Percentiles rank a stretch among this genome's conserved stretches.
phyloP scores from a whole-genome alignment of 2,329 filamentous ascomycete species.

The Xylariales sp. region DNA sequence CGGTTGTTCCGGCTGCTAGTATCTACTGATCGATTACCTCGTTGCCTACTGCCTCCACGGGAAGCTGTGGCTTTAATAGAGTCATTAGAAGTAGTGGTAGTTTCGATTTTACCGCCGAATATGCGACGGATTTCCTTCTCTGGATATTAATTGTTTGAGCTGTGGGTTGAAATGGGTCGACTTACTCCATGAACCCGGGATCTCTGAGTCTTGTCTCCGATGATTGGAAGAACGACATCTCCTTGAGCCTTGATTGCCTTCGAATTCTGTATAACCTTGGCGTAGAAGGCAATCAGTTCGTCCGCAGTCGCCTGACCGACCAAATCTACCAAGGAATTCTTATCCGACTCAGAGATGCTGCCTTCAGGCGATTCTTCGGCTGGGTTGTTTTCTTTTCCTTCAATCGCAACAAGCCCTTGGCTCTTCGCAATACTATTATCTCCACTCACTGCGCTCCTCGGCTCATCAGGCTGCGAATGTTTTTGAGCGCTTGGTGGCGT shows the following conservation, averaged over 20 bases:
- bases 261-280: slow-evolving; percentile 41
- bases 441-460: slow-evolving; percentile 1
- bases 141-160: slow-evolving; percentile 38
- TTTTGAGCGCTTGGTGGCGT: slow-evolving; percentile 13
- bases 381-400: slow-evolving; percentile 24
- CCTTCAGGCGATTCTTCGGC: slow-evolving; percentile 22
- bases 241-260: slow-evolving; percentile 38
- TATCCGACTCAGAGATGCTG: slow-evolving; percentile 40
- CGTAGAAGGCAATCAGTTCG: slow-evolving; percentile 43
- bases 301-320: slow-evolving; percentile 42
- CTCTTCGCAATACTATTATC: not conserved
- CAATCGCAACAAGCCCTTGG: slow-evolving; percentile 13
- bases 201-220: slow-evolving; percentile 46
- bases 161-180: not conserved
- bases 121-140: slow-evolving; percentile 75
- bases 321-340: slow-evolving; percentile 40
- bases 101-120: slow-evolving; percentile 83
- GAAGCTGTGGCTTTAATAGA: slow-evolving; percentile 70
- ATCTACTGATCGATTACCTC: slow-evolving; percentile 46
- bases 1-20: slow-evolving; percentile 41
- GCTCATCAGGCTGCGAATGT: slow-evolving; percentile 9
- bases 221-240: slow-evolving; percentile 44
- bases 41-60: slow-evolving; percentile 43
- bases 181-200: slow-evolving; percentile 60
- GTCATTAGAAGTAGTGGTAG: slow-evolving; percentile 67